These are phyloP conservation scores for Colletotrichum salicis DNA, from an alignment of 2,329 filamentous ascomycete genomes.

Conservation along the genomic window DNA sequence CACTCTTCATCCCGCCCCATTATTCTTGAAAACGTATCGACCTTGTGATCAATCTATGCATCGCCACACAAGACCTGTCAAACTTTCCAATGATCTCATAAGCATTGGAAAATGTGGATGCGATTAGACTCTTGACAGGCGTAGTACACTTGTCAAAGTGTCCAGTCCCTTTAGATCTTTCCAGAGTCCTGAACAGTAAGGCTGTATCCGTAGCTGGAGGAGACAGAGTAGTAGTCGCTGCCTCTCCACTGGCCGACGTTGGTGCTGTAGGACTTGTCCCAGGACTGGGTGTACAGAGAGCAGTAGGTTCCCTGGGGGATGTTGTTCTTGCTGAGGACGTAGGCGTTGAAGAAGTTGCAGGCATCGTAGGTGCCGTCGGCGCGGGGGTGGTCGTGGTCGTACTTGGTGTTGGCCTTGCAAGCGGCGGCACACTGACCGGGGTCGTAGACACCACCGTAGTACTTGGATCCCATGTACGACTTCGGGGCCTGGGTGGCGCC, in stretches of 20 bases:
- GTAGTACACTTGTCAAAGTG: accelerated
- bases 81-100: background rate
- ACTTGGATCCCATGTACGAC: conserved; percentile 20
- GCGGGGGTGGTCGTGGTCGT: conserved; percentile 17
- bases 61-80: background rate
- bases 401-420: conserved; percentile 18
- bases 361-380: conserved; percentile 24
- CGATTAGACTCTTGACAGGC: background rate
- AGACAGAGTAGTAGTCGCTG: conserved; percentile 19
- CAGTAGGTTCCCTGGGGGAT: conserved; percentile 21
- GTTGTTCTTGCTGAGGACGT: conserved; percentile 16
- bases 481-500: conserved; percentile 17
- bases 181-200: conserved; percentile 6
- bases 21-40: background rate
- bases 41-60: background rate
- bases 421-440: conserved; percentile 16
- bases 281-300: conserved; percentile 18
- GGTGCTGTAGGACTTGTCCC: conserved; percentile 29
- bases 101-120: background rate
- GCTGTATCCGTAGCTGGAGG: conserved; percentile 17
- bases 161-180: background rate
- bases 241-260: conserved; percentile 30
- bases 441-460: conserved; percentile 9
- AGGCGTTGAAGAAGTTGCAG: conserved; percentile 33
- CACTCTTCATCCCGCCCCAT: background rate